A percentile compares a stretch with the other conserved stretches of the same genome.
phyloP scores from a whole-genome alignment of 257 asterid species.

The Thymus quinquecostatus region DNA sequence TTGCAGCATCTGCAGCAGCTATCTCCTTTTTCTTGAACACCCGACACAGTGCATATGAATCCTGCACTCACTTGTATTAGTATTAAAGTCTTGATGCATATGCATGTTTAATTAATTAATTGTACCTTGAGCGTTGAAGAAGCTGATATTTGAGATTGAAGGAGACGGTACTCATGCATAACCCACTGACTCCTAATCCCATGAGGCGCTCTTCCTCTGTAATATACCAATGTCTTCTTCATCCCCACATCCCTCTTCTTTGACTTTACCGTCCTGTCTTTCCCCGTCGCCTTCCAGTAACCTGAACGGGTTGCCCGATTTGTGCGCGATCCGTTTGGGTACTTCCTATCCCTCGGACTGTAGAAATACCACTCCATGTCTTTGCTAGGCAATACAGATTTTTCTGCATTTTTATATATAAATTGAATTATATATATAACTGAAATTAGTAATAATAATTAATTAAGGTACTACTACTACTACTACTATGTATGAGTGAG shows the following conservation, averaged over 20 bases:
- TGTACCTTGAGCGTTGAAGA: constrained; percentile 47
- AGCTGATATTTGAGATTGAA: constrained; percentile 29
- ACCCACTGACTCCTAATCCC: constrained; percentile 70
- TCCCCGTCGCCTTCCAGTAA: constrained; percentile 84
- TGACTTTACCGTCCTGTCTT: constrained; percentile 62
- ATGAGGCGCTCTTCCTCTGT: constrained; percentile 75
- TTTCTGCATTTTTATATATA: constrained; percentile 35
- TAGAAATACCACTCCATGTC: constrained; percentile 83
- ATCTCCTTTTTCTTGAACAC: constrained; percentile 62
- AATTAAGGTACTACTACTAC: neutral
- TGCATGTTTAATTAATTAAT: neutral
- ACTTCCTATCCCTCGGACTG: constrained; percentile 71
- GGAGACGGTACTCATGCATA: constrained; percentile 75
- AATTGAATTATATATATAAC: too few species aligned
- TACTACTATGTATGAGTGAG: too few species aligned
- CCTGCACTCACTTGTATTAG: constrained; percentile 32
- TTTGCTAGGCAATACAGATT: constrained; percentile 69
- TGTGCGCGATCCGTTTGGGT: constrained; percentile 78
- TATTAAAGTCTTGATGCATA: too few species aligned
- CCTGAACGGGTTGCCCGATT: constrained; percentile 76
- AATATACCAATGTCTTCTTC: constrained; percentile 81
- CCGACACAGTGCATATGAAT: constrained; percentile 66
- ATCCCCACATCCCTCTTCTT: constrained; percentile 60
- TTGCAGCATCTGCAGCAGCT: constrained; percentile 4
- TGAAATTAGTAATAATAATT: too few species aligned